A percentile compares a stretch with the other conserved stretches of the same genome.
Evolutionary conservation across 257 asterid species (phyloP).

Genomic region (Schizonepeta tenuifolia): DNA sequence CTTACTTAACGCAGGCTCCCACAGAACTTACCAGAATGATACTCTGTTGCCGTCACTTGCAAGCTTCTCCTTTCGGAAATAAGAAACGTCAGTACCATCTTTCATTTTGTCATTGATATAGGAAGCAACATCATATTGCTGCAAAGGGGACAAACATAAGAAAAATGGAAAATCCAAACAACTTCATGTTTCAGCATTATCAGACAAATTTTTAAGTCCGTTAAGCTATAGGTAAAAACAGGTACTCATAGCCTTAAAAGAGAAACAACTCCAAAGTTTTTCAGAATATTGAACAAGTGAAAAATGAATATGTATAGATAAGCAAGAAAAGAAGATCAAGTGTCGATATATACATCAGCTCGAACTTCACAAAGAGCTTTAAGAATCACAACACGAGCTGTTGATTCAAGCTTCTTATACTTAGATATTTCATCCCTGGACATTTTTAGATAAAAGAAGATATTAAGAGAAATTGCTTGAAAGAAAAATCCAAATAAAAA

Average conservation of each 20-base stretch:
- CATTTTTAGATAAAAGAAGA: constrained; percentile 29
- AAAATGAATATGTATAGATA: constrained; percentile 2
- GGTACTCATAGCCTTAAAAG: neutral
- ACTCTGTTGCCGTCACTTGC: constrained; percentile 67
- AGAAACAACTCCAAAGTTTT: constrained; percentile 6
- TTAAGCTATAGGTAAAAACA: neutral
- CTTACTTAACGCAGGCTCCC: constrained; percentile 18
- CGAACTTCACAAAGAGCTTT: constrained; percentile 95
- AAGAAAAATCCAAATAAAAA: neutral
- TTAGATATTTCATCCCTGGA: constrained; percentile 71
- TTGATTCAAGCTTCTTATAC: constrained; percentile 79
- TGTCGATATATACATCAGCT: constrained; percentile 63
- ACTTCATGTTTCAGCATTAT: constrained; percentile 5
- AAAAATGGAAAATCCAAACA: constrained; percentile 19
- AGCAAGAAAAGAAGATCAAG: constrained; percentile 25
- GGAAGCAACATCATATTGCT: constrained; percentile 74
- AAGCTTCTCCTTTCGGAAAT: constrained; percentile 70
- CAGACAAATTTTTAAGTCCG: constrained; percentile 4
- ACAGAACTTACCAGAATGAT: constrained; percentile 62
- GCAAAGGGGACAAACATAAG: constrained; percentile 35
- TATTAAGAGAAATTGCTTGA: neutral
- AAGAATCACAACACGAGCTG: constrained; percentile 65
- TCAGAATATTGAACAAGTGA: constrained; percentile 14
- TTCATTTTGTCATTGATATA: constrained; percentile 59
- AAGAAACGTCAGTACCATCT: constrained; percentile 50